phyloP scores from a whole-genome alignment of 129 eudicot species.

The Helianthus tuberosus region DNA sequence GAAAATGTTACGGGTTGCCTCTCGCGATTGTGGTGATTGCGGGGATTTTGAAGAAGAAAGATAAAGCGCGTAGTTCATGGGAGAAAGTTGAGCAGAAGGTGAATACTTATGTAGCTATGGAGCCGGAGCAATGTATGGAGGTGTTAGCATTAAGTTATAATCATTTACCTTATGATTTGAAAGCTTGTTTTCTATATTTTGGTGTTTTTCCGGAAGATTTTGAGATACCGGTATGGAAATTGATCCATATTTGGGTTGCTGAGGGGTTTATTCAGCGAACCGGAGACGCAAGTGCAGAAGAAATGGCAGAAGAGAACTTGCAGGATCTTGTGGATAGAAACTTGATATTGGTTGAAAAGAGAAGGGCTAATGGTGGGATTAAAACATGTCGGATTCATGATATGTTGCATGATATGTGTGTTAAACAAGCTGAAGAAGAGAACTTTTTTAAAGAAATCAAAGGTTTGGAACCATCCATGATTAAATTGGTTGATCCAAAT shows the following conservation, averaged over 20 bases:
- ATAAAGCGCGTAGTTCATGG: constrained; percentile 46
- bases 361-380: constrained; percentile 43
- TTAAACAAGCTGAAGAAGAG: constrained; percentile 47
- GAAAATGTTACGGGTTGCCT: constrained; percentile 50
- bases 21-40: constrained; percentile 53
- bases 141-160: constrained; percentile 51
- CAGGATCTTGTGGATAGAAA: constrained; percentile 54
- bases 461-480: constrained; percentile 8
- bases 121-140: constrained; percentile 48
- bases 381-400: constrained; percentile 61
- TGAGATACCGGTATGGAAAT: constrained; percentile 42
- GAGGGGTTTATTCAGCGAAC: constrained; percentile 52
- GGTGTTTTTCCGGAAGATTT: constrained; percentile 14
- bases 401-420: constrained; percentile 50
- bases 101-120: constrained; percentile 41
- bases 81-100: constrained; percentile 45
- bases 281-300: constrained; percentile 42
- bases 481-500: constrained; percentile 1
- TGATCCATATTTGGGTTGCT: constrained; percentile 55
- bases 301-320: constrained; percentile 51
- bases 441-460: constrained; percentile 40
- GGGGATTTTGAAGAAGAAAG: constrained; percentile 38
- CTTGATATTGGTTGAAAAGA: constrained; percentile 42
- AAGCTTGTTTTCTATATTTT: constrained; percentile 5
- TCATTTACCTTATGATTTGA: constrained; percentile 29